A percentile compares a stretch with the other conserved stretches of the same genome.
These are phyloP conservation scores for Eremothecium sinecaudum DNA, from an alignment of 1,139 yeast species.

Conservation along the genomic window DNA sequence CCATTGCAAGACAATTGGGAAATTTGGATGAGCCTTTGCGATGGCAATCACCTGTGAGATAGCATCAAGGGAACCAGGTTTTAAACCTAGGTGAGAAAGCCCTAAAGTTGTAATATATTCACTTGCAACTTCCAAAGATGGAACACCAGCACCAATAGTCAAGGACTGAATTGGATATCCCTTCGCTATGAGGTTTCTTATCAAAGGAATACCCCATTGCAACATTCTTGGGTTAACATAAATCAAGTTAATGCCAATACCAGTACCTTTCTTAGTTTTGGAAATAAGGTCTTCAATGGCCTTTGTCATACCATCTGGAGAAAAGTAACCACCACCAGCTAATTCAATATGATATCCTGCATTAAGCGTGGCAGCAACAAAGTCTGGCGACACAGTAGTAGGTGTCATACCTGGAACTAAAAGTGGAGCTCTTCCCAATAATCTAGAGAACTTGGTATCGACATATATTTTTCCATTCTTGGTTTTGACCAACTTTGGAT, in stretches of 20 bases:
- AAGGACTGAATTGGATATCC: conserved; percentile 95
- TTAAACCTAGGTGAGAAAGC: conserved; percentile 86
- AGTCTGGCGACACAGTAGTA: conserved; percentile 87
- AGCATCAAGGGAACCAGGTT: conserved; percentile 96
- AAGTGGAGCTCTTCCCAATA: conserved; percentile 90
- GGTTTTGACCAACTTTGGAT: conserved; percentile 76
- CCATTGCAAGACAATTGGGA: conserved; percentile 98
- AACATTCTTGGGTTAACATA: conserved; percentile 96
- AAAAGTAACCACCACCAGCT: conserved; percentile 98
- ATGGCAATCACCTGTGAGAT: conserved; percentile 77
- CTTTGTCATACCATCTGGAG: conserved; percentile 54
- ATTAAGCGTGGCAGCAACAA: conserved; percentile 85
- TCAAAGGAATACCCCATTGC: conserved; percentile 97
- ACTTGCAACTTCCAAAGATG: conserved; percentile 91
- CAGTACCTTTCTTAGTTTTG: conserved; percentile 70
- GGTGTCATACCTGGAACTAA: conserved; percentile 99
- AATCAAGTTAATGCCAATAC: conserved; percentile 83
- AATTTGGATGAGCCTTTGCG: conserved; percentile 89
- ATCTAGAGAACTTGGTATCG: conserved; percentile 86
- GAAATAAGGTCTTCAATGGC: conserved; percentile 67
- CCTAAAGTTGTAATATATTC: conserved; percentile 92
- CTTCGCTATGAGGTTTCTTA: conserved; percentile 74
- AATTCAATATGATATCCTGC: conserved; percentile 96
- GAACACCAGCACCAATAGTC: conserved; percentile 99
- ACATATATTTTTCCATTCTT: conserved; percentile 66